Percentiles rank a stretch among this genome's conserved stretches.
Evolutionary conservation across 352 stramenopile species (phyloP).

Genomic region (Peronospora belbahrii): DNA sequence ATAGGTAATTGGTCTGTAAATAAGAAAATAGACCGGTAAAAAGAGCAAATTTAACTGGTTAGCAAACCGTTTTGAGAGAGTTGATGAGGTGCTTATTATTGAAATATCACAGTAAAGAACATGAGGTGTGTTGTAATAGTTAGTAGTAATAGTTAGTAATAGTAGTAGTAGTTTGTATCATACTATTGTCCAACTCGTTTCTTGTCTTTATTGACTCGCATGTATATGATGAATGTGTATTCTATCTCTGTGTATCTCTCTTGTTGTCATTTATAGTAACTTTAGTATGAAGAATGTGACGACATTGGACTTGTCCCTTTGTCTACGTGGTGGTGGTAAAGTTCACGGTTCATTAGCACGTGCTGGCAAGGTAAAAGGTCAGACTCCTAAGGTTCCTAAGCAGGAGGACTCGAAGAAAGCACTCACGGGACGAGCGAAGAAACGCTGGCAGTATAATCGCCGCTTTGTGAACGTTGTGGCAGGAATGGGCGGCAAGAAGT

Average conservation of each 20-base stretch:
- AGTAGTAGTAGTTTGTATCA: no score
- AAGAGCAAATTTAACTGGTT: constrained; percentile 5
- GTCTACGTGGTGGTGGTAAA: constrained; percentile 93
- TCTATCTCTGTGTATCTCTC: not conserved
- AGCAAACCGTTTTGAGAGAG: constrained; percentile 13
- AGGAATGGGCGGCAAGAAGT: constrained; percentile 93
- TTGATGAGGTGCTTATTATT: no score
- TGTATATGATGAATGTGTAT: no score
- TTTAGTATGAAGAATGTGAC: constrained; percentile 96
- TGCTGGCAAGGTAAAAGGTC: constrained; percentile 99
- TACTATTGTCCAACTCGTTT: no score
- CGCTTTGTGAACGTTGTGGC: constrained; percentile 99
- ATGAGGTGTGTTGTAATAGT: constrained; percentile 41
- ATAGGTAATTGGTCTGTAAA: no score
- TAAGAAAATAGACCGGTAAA: constrained; percentile 5
- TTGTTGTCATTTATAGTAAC: constrained; percentile 71
- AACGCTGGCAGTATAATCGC: constrained; percentile 99
- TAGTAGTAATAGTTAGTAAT: no score
- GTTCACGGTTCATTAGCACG: constrained; percentile 99
- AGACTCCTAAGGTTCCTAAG: constrained; percentile 99
- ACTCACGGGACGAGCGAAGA: constrained; percentile 97
- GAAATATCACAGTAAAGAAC: constrained; percentile 28
- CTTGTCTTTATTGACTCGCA: no score
- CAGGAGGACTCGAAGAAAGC: constrained; percentile 98
- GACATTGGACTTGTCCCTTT: constrained; percentile 94